A percentile compares a stretch with the other conserved stretches of the same genome.
Conservation (phyloP, 257 asterid genomes). For the Oldenlandia corymbosa region DNA sequence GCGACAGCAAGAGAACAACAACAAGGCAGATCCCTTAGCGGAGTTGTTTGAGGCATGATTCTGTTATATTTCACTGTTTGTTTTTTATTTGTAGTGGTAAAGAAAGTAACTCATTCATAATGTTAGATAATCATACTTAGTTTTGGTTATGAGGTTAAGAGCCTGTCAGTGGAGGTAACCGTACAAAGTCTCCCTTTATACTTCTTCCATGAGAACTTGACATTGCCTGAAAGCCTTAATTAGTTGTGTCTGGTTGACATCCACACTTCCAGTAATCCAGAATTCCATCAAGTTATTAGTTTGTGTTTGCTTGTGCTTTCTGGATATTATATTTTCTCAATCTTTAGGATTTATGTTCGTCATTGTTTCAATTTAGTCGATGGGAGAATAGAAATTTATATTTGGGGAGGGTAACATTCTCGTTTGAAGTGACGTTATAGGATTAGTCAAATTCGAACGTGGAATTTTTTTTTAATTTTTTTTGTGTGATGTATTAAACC, state of each 20-base stretch:
- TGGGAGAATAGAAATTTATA: background rate
- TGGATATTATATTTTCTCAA: background rate
- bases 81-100: background rate
- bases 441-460: background rate
- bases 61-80: constrained; percentile 9
- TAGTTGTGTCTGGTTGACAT: background rate
- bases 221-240: background rate
- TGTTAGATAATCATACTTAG: background rate
- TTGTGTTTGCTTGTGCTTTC: background rate
- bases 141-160: too few relatives aligned
- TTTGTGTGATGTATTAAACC: background rate
- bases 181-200: background rate
- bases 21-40: constrained; percentile 68
- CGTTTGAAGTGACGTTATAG: background rate
- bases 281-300: background rate
- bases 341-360: background rate
- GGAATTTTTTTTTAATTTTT: background rate
- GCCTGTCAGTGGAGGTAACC: background rate
- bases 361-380: background rate
- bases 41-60: constrained; percentile 70
- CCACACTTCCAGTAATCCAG: constrained; percentile 1
- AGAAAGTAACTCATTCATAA: background rate
- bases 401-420: background rate
- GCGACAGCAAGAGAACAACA: constrained; percentile 53
- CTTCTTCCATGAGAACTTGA: background rate